Evolutionary conservation across 2,329 filamentous ascomycete genomes (phyloP).

Genomic region (Gaeumannomyces tritici): DNA sequence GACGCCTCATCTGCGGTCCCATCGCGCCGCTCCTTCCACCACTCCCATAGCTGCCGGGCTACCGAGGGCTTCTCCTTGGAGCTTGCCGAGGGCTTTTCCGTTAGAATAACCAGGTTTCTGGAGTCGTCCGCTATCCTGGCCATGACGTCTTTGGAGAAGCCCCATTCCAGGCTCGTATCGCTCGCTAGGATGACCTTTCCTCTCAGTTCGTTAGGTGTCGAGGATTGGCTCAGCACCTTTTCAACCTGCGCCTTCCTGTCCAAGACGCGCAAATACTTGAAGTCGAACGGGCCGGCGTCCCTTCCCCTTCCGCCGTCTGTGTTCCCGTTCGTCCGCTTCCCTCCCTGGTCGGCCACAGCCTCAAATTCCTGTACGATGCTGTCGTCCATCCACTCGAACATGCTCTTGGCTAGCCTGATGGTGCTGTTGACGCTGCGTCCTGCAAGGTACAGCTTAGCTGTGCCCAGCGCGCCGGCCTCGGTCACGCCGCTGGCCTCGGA

Average conservation of each 20-base stretch:
- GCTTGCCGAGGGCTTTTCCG: slow-evolving; percentile 55
- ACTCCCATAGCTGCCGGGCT: slow-evolving; percentile 69
- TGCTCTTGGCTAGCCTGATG: slow-evolving; percentile 83
- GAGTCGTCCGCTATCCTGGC: slow-evolving; percentile 64
- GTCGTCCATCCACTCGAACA: slow-evolving; percentile 99
- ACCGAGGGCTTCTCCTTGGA: slow-evolving; percentile 43
- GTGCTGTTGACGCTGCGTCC: slow-evolving; percentile 81
- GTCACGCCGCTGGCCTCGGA: slow-evolving; percentile 39
- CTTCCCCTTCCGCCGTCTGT: slow-evolving; percentile 38
- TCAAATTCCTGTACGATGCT: slow-evolving; percentile 89
- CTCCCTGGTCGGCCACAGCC: slow-evolving; percentile 44
- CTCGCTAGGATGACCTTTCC: slow-evolving; percentile 82
- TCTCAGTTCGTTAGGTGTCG: slow-evolving; percentile 8
- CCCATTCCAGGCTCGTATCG: slow-evolving; percentile 87
- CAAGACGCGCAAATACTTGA: slow-evolving; percentile 73
- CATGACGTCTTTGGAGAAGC: slow-evolving; percentile 77
- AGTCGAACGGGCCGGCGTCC: slow-evolving; percentile 72
- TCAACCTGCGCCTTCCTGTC: slow-evolving; percentile 76
- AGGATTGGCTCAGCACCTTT: slow-evolving; percentile 44
- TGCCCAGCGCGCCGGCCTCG: slow-evolving; percentile 39
- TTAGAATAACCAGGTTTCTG: slow-evolving; percentile 78
- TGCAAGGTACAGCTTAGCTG: slow-evolving; percentile 66
- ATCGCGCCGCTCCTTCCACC: slow-evolving; percentile 61
- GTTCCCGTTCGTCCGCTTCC: slow-evolving; percentile 33
- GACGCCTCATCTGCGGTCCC: slow-evolving; percentile 37